phyloP scores from a whole-genome alignment of 2,329 filamentous ascomycete species.

The Colletotrichum coccodes region DNA sequence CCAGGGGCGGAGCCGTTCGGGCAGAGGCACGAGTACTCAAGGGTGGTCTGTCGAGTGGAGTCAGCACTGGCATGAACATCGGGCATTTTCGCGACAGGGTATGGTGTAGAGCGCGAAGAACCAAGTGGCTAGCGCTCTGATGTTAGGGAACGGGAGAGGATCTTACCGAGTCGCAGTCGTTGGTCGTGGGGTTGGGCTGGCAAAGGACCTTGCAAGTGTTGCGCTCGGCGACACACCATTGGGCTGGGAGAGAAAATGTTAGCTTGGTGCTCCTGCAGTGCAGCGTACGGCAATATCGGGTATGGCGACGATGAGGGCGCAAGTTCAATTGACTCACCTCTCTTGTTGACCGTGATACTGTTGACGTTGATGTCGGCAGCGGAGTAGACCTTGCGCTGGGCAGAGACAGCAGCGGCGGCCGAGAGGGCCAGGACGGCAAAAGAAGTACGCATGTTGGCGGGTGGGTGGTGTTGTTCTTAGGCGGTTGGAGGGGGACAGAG shows the following conservation, averaged over 20 bases:
- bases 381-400: constrained; percentile 31
- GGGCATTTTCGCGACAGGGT: neutral
- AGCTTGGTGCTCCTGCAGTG: neutral
- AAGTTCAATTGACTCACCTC: constrained; percentile 10
- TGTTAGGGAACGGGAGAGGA: neutral
- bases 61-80: constrained; percentile 8
- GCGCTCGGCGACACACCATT: constrained; percentile 62
- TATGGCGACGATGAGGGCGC: neutral
- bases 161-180: constrained; percentile 60
- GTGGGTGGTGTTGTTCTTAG: constrained; percentile 6
- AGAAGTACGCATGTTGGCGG: constrained; percentile 31
- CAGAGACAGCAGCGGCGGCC: constrained; percentile 28
- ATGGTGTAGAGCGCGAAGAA: neutral
- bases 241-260: constrained; percentile 45
- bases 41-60: constrained; percentile 45
- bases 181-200: constrained; percentile 46
- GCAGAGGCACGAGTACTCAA: constrained; percentile 62
- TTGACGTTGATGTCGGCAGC: constrained; percentile 26
- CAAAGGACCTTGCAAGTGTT: constrained; percentile 63
- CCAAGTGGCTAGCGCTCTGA: neutral
- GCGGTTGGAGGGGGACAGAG: neutral
- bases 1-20: constrained; percentile 59
- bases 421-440: constrained; percentile 31
- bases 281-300: neutral
- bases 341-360: constrained; percentile 10